Evolutionary conservation across 305 asterid genomes (phyloP).

Genomic region (Solanum hybrid): DNA sequence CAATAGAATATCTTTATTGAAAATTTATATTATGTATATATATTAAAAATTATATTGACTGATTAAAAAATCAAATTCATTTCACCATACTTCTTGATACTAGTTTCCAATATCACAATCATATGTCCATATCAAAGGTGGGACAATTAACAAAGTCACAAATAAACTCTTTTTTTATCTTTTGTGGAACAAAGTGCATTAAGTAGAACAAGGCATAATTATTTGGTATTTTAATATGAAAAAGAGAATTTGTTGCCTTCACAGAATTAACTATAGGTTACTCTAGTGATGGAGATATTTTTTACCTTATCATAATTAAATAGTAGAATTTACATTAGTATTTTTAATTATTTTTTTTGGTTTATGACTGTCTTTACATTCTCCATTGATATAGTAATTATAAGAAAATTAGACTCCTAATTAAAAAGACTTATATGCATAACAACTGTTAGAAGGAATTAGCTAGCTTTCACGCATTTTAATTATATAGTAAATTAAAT

Average conservation of each 20-base stretch:
- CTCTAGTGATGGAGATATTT: neutral
- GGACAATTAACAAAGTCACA: neutral
- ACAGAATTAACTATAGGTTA: neutral
- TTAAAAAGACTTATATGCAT: too few relatives aligned
- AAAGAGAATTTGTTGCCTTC: neutral
- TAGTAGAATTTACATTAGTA: neutral
- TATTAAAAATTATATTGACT: neutral
- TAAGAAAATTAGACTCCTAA: too few relatives aligned
- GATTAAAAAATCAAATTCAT: neutral
- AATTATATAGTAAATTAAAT: too few relatives aligned
- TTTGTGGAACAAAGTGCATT: neutral
- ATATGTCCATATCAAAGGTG: neutral
- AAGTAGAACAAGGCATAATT: neutral
- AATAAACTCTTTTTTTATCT: neutral
- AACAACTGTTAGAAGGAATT: too few relatives aligned
- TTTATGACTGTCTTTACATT: neutral
- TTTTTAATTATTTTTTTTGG: neutral
- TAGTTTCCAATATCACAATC: neutral
- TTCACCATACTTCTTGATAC: neutral
- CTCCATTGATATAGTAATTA: neutral
- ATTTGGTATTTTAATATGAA: neutral
- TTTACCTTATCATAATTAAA: neutral
- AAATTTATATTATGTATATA: neutral
- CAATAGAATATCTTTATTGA: fast-evolving
- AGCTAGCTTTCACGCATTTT: too few relatives aligned